These are phyloP conservation scores for Myxozyma neotropica DNA, from an alignment of 805 yeast genomes.

Conservation along the genomic window DNA sequence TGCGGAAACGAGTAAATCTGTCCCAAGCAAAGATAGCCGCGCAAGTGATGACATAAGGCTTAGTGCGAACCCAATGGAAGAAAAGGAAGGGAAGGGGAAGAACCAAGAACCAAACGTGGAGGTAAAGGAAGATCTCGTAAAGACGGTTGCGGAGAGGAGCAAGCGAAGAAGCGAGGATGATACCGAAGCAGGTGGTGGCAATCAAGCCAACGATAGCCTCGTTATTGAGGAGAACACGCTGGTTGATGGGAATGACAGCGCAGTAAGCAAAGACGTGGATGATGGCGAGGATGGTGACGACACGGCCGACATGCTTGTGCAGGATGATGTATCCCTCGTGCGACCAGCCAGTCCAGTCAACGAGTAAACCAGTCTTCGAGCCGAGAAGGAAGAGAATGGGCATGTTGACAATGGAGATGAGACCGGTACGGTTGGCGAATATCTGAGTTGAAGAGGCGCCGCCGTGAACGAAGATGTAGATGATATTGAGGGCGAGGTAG, in stretches of 20 bases:
- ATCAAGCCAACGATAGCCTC: slow-evolving; percentile 34
- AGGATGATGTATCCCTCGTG: slow-evolving; percentile 34
- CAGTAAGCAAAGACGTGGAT: slow-evolving; percentile 34
- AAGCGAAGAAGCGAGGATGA: slow-evolving; percentile 31
- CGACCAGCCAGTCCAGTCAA: slow-evolving; percentile 35
- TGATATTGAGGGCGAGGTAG: slow-evolving; percentile 30
- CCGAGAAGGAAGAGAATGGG: slow-evolving; percentile 35
- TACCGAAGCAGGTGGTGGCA: slow-evolving; percentile 34
- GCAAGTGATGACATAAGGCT: slow-evolving; percentile 33
- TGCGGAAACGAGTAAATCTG: slow-evolving; percentile 29
- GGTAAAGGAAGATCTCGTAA: slow-evolving; percentile 31
- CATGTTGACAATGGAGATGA: slow-evolving; percentile 34
- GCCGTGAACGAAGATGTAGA: slow-evolving; percentile 31
- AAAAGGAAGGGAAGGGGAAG: slow-evolving; percentile 32
- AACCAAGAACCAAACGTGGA: slow-evolving; percentile 34
- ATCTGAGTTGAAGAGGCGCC: slow-evolving; percentile 34
- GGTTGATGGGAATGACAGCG: slow-evolving; percentile 32
- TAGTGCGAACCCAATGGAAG: slow-evolving; percentile 34
- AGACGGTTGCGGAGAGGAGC: slow-evolving; percentile 30
- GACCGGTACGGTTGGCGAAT: slow-evolving; percentile 34
- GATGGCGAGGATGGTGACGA: slow-evolving; percentile 31
- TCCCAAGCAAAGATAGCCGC: slow-evolving; percentile 34
- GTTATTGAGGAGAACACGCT: slow-evolving; percentile 29
- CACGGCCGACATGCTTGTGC: slow-evolving; percentile 35
- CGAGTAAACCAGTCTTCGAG: slow-evolving; percentile 33